These are phyloP conservation scores for Euphorbia tirucalli DNA, from an alignment of 345 rosid species.

Conservation along the genomic window DNA sequence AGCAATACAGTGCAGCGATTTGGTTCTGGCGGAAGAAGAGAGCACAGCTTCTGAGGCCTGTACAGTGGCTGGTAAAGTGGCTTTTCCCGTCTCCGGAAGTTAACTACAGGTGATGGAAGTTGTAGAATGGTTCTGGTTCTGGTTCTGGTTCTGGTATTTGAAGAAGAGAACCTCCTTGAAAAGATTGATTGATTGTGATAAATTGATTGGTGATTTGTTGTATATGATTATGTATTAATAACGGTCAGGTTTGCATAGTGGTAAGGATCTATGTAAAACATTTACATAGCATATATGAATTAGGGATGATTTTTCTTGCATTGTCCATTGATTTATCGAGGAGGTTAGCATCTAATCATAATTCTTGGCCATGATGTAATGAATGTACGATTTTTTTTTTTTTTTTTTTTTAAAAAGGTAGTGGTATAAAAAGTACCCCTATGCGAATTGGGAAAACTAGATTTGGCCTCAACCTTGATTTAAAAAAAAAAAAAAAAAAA, in stretches of 20 bases:
- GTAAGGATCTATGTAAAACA: background rate
- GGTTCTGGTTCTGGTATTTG: background rate
- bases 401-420: no score
- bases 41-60: slow-evolving; percentile 65
- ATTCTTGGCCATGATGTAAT: background rate
- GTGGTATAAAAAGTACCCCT: no score
- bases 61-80: slow-evolving; percentile 66
- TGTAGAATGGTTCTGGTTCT: background rate
- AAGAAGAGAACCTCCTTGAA: background rate
- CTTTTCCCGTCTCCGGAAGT: slow-evolving; percentile 65
- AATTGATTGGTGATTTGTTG: slow-evolving; percentile 20
- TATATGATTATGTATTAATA: background rate
- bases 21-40: slow-evolving; percentile 96
- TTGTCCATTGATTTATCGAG: background rate
- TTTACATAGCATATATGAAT: background rate
- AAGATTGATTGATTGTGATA: slow-evolving; percentile 19
- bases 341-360: background rate
- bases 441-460: no score
- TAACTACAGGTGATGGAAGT: slow-evolving; percentile 26
- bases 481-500: no score
- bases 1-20: slow-evolving; percentile 89
- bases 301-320: background rate
- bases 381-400: no score
- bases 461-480: no score
- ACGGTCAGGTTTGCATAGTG: slow-evolving; percentile 7